Evolutionary conservation across 805 yeast species (phyloP), one percentile per base, ranked within the genome.

Genomic region (Hanseniaspora meyeri): DNA sequence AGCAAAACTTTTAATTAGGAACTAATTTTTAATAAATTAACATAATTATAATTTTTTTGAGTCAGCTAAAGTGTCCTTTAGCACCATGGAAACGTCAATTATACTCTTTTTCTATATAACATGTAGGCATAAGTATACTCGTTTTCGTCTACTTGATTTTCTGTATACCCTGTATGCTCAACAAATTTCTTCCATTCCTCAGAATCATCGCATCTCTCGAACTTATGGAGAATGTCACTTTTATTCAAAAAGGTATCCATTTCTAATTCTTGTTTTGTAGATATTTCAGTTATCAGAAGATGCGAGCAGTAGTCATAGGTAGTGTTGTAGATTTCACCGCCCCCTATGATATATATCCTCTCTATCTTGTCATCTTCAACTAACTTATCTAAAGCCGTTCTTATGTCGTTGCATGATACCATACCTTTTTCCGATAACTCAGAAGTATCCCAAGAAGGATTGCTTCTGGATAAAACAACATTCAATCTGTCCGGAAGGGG

Each of bases 291-390:
- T 16, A 90, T 66, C 29, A 87, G 74, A 51, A 87, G 68, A 32
- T 80, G 74, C 48, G 77, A 77, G 0, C 83, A 80, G 11, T 71
- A 55, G 4, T 70, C 70, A 55, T 68, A 64, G 14, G 82, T 74
- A 42, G 79, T 74, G 52, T 79, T 76, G 70, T 93, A 93, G 9
- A 93, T 73, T 65, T 90, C 90, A 0, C 90, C 93, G 0, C 98
- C 98, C 3, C 98, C 98, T 60, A 93, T 91, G 29, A 93, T 77
- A 64, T 82, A 93, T 1, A 93, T 74, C 49, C 79, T 78, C 51
- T 80, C 85, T 20, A 83, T 65, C 1, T 63, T 60, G 11, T 65
- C 61, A n/a, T 77, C 59, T 7, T 32, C 36, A 32, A 32, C 36
- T 12, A 61, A 57, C 0, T 64, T 59, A 9, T 80, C 59, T 0